These are phyloP conservation scores for Trichoderma polysporum DNA, from an alignment of 2,329 filamentous ascomycete genomes.

Conservation along the genomic window DNA sequence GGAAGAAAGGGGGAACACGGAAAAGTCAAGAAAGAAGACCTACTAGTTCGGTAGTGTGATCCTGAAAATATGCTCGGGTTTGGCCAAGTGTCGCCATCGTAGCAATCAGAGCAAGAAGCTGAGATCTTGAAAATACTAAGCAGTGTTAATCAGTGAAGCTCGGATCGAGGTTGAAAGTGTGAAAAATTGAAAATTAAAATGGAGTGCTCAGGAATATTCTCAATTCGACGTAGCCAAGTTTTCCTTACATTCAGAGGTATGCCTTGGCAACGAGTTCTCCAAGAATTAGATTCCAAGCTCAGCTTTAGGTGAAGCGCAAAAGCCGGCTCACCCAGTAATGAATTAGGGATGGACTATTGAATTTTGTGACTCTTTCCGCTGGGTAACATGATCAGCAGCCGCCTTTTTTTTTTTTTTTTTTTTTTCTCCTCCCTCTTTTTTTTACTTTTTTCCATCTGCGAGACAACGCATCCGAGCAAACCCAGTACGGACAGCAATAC, in stretches of 20 bases:
- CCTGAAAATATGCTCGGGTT: slow-evolving; percentile 33
- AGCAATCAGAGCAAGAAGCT: slow-evolving; percentile 27
- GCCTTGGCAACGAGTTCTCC: neutral
- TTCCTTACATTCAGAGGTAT: neutral
- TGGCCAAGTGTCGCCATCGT: slow-evolving; percentile 34
- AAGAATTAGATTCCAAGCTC: neutral
- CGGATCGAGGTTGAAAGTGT: neutral
- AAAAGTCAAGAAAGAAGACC: slow-evolving; percentile 22
- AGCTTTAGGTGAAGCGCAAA: neutral
- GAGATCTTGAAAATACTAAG: neutral
- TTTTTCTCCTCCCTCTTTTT: neutral
- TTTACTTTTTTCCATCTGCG: neutral
- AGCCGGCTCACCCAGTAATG: neutral
- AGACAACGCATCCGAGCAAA: neutral
- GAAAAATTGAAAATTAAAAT: neutral
- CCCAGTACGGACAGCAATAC: neutral
- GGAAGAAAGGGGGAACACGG: neutral
- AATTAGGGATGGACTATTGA: neutral
- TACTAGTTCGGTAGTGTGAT: slow-evolving; percentile 31
- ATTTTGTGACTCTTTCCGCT: neutral
- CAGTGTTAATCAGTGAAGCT: neutral
- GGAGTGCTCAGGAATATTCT: neutral
- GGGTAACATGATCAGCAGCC: neutral
- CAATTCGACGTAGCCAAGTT: neutral
- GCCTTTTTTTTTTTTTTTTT: neutral